Conservation (phyloP, 805 yeast species). For the Yamadazyma sp. region DNA sequence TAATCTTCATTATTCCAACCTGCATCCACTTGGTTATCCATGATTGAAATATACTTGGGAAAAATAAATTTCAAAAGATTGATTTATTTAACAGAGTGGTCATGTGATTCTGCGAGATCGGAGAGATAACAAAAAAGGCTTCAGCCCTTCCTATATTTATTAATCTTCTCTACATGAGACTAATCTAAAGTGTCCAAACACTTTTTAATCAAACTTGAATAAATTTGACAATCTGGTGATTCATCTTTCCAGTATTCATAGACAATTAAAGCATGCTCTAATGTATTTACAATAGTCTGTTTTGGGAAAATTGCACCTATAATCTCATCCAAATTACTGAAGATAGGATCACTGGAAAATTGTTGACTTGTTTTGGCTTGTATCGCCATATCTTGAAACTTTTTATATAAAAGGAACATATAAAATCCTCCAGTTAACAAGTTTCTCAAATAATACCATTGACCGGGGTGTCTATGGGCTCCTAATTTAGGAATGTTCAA, state of each 20-base stretch:
- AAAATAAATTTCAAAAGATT: too few species aligned
- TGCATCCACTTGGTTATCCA: constrained; percentile 12
- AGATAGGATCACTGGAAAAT: constrained; percentile 4
- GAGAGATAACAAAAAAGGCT: constrained; percentile 12
- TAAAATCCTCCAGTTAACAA: constrained; percentile 26
- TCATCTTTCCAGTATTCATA: constrained; percentile 37
- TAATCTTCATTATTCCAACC: constrained; percentile 24
- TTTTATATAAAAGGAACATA: constrained; percentile 28
- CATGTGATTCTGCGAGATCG: constrained; percentile 21
- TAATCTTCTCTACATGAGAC: background rate
- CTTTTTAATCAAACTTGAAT: constrained; percentile 21
- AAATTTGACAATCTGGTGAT: constrained; percentile 28
- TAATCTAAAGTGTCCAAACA: constrained; percentile 17
- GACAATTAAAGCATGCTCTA: constrained; percentile 29
- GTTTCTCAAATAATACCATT: constrained; percentile 37
- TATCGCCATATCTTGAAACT: constrained; percentile 21
- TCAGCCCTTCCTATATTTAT: too few species aligned
- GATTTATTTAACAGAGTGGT: too few species aligned
- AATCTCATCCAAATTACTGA: constrained; percentile 8
- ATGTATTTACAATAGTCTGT: constrained; percentile 13
- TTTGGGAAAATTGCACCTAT: constrained; percentile 14
- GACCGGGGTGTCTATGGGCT: constrained; percentile 39
- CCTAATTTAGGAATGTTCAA: constrained; percentile 33
- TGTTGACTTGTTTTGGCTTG: constrained; percentile 2
- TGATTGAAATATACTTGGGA: too few species aligned